Evolutionary conservation across 2,329 filamentous ascomycete genomes (phyloP).

Genomic region (Colletotrichum incanum): DNA sequence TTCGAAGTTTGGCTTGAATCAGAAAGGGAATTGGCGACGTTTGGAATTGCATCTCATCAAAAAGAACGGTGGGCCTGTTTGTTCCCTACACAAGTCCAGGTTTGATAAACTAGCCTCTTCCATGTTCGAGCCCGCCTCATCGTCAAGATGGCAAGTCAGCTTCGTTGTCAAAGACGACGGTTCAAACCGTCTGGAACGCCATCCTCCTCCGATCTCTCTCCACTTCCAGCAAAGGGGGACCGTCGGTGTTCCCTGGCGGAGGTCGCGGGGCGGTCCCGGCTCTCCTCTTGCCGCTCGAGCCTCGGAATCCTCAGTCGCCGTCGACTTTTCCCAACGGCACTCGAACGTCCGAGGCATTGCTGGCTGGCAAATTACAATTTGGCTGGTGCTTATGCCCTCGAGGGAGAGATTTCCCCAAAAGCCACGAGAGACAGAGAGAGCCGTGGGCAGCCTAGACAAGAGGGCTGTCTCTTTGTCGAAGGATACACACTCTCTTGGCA

Average conservation of each 20-base stretch:
- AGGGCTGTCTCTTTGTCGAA: not conserved
- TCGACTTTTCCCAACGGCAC: not conserved
- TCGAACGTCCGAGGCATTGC: slow-evolving; percentile 4
- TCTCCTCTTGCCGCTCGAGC: not conserved
- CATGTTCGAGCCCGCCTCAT: not conserved
- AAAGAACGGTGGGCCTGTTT: not conserved
- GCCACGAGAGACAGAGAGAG: no score
- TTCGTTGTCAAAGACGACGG: not conserved
- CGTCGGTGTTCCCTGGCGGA: slow-evolving; percentile 6
- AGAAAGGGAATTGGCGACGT: not conserved
- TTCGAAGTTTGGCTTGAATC: not conserved
- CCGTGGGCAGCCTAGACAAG: no score
- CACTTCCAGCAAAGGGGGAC: not conserved
- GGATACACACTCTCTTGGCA: not conserved
- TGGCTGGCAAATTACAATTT: not conserved
- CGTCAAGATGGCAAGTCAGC: not conserved
- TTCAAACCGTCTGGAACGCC: slow-evolving; percentile 1
- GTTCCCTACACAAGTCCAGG: no score
- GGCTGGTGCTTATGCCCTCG: not conserved
- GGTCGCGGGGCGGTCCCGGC: slow-evolving; percentile 8
- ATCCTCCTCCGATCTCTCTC: not conserved
- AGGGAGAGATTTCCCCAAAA: not conserved
- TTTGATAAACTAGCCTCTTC: not conserved
- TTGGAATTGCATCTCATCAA: not conserved
- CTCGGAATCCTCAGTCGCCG: not conserved